These are phyloP conservation scores for Microcyclosporella mali DNA, from an alignment of 2,329 filamentous ascomycete genomes.

Conservation along the genomic window DNA sequence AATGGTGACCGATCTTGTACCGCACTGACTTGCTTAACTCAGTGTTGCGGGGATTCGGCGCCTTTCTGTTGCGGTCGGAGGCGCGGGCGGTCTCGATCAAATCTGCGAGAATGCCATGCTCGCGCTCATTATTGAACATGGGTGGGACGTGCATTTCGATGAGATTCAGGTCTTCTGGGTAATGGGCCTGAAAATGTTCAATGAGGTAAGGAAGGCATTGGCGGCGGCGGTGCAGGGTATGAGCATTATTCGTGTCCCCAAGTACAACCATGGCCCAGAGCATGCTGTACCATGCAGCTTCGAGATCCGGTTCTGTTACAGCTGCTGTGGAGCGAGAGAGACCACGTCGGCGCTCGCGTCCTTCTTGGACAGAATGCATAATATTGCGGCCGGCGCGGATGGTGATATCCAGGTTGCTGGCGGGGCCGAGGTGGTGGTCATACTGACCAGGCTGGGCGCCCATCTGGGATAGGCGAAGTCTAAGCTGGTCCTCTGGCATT, in stretches of 20 bases:
- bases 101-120: conserved; percentile 50
- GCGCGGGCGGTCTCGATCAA: conserved; percentile 51
- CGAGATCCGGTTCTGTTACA: conserved; percentile 42
- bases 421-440: conserved; percentile 56
- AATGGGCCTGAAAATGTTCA: conserved; percentile 58
- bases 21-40: conserved; percentile 34
- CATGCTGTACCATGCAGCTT: conserved; percentile 62
- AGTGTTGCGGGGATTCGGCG: conserved; percentile 19
- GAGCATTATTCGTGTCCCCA: conserved; percentile 24
- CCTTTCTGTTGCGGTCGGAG: conserved; percentile 51
- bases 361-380: conserved; percentile 59
- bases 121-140: conserved; percentile 47
- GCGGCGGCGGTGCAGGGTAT: conserved; percentile 37
- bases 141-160: conserved; percentile 63
- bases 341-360: conserved; percentile 27
- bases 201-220: conserved; percentile 60
- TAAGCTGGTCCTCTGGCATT: conserved; percentile 54
- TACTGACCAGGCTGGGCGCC: conserved; percentile 37
- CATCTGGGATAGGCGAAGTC: conserved; percentile 48
- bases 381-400: conserved; percentile 77
- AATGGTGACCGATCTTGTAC: conserved; percentile 74
- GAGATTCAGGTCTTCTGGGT: conserved; percentile 65
- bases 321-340: conserved; percentile 25
- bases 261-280: conserved; percentile 60
- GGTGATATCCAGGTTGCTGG: conserved; percentile 61